Evolutionary conservation across 1,284 basidiomycete genomes (phyloP).

Genomic region (Rhodofomes roseus): DNA sequence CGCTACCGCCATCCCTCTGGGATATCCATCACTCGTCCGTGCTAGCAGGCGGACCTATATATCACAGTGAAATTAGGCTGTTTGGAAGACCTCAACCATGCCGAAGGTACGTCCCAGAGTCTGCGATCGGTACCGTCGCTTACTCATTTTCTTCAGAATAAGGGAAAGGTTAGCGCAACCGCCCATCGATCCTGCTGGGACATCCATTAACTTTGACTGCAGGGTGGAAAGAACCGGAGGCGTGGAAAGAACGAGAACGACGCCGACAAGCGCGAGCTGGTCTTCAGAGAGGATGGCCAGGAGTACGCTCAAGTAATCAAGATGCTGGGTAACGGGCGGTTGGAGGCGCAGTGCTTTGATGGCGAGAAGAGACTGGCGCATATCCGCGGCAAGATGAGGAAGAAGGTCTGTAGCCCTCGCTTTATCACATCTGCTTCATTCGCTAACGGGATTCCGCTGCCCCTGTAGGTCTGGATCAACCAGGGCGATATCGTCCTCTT

Average conservation of each 20-base stretch:
- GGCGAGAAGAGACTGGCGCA: conserved; percentile 97
- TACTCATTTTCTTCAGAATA: conserved; percentile 49
- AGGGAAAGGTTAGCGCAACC: conserved; percentile 65
- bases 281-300: conserved; percentile 99
- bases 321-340: conserved; percentile 98
- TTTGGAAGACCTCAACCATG: conserved; percentile 38
- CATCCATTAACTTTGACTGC: background rate
- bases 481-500: conserved; percentile 97
- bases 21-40: background rate
- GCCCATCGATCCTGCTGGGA: background rate
- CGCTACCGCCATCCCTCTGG: conserved; percentile 1
- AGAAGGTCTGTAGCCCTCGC: conserved; percentile 69
- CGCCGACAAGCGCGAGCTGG: conserved; percentile 96
- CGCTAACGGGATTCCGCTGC: background rate
- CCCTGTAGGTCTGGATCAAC: conserved; percentile 93
- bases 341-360: conserved; percentile 98
- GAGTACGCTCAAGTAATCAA: conserved; percentile 98
- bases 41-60: background rate
- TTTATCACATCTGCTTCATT: background rate
- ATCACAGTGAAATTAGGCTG: background rate
- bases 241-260: conserved; percentile 99
- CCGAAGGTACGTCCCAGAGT: conserved; percentile 46
- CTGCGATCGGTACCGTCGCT: conserved; percentile 11
- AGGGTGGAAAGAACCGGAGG: conserved; percentile 99
- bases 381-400: conserved; percentile 98